phyloP scores from a whole-genome alignment of 2,329 filamentous ascomycete genomes.

The Penicillium olsonii region DNA sequence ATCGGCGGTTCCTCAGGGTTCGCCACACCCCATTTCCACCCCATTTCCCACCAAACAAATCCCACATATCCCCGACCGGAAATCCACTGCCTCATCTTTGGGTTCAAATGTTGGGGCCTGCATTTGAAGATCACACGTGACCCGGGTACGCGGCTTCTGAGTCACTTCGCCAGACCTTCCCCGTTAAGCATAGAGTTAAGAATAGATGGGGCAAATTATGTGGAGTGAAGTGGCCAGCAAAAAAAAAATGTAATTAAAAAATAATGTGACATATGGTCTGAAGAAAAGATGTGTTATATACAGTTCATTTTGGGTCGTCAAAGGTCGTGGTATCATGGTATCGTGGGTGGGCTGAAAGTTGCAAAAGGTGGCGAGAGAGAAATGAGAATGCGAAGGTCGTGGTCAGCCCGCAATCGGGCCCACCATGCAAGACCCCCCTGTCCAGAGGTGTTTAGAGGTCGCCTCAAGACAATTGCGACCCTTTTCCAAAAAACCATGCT shows the following conservation, averaged over 20 bases:
- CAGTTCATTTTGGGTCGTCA: conserved; percentile 17
- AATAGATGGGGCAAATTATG: conserved; percentile 6
- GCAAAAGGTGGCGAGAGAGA: neutral
- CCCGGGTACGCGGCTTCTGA: conserved; percentile 9
- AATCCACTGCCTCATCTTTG: conserved; percentile 1
- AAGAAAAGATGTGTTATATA: conserved; percentile 5
- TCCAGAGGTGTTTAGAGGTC: conserved; percentile 31
- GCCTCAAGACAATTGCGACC: conserved; percentile 31
- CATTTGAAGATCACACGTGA: conserved; percentile 6
- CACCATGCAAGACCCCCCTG: conserved; percentile 17
- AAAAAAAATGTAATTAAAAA: conserved; percentile 6
- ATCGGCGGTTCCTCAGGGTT: too few relatives aligned
- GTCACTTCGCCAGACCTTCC: conserved; percentile 11
- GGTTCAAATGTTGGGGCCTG: conserved; percentile 10
- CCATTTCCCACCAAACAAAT: conserved; percentile 1
- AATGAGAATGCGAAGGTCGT: neutral
- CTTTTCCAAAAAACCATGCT: conserved; percentile 27
- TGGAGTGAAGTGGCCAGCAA: conserved; percentile 6
- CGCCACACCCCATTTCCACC: conserved; percentile 10
- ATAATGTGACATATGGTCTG: conserved; percentile 2
- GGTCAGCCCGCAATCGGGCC: conserved; percentile 7
- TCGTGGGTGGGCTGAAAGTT: conserved; percentile 10
- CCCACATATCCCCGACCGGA: neutral
- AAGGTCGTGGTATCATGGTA: conserved; percentile 19
- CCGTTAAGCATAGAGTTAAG: neutral